Evolutionary conservation across 495 filamentous ascomycete species (phyloP), one percentile per base, ranked within the genome.

Genomic region (Hypoxylon perforatum): DNA sequence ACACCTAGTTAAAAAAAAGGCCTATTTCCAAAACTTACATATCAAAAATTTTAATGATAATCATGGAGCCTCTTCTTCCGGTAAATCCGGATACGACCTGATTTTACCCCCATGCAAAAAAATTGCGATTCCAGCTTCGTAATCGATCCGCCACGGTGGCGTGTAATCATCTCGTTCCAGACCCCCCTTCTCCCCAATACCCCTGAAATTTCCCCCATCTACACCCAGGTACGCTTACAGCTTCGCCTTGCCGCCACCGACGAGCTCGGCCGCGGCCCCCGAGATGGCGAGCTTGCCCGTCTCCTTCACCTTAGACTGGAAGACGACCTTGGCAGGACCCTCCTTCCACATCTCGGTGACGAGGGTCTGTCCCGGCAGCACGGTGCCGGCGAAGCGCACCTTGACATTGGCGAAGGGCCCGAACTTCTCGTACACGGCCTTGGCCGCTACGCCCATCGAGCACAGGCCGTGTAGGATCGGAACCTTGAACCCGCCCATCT

Each of bases 341-440:
- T 94, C 93, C 85, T 93, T 97, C 95, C 95, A 99, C 92, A 97
- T 96, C 87, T 98, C 95, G 28, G 94, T 98, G 71, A 88, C 86
- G 35, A 99, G 86, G 51, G 92, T 98, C 87, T 99, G 92, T 5
- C 95, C 96, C 1, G 95, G 96, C 21, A 94, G 69, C 1, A 99
- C 95, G 11, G 92, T 90, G 39, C 95, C 96, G 4, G 93, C 94
- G 80, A 99, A 99, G 62, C 95, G 81, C 5, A 97, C 95, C 86
- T 99, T 99, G 77, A 98, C 87, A 79, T 95, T 98, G 84, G 90
- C 92, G 81, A 90, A 96, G 56, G 84, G 77, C 18, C 95, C 95
- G 76, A 87, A 98, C 66, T 83, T 91, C 76, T 90, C 82, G 75
- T 93, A 91, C 44, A 99, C 87, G 63, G 92, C 92, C 85, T 97